phyloP scores from a whole-genome alignment of 129 eudicot genomes.

The Ambrosia artemisiifolia region DNA sequence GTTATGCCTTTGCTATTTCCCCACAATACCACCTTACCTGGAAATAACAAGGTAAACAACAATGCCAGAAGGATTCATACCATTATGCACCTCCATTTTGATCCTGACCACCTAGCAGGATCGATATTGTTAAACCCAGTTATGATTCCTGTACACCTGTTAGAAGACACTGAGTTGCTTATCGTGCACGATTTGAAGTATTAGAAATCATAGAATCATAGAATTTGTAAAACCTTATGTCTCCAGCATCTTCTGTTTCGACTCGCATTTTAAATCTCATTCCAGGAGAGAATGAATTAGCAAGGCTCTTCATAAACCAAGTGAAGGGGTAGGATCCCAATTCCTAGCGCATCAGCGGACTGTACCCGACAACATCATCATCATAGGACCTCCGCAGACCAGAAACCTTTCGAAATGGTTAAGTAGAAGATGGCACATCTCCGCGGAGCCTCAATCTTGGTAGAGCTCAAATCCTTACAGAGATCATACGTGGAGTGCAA shows the following conservation, averaged over 20 bases:
- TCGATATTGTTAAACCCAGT: constrained; percentile 60
- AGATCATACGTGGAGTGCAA: too few species aligned
- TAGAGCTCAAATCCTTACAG: too few species aligned
- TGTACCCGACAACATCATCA: too few species aligned
- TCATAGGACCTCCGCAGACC: too few species aligned
- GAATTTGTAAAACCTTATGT: constrained; percentile 54
- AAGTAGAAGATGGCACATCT: too few species aligned
- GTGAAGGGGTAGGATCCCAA: too few species aligned
- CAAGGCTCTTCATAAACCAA: constrained; percentile 57
- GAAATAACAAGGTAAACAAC: constrained; percentile 1
- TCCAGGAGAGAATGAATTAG: constrained; percentile 59
- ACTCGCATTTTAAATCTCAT: constrained; percentile 77
- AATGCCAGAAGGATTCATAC: constrained; percentile 30
- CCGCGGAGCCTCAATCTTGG: too few species aligned
- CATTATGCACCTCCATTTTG: constrained; percentile 91
- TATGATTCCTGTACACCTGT: constrained; percentile 72
- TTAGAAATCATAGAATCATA: background rate
- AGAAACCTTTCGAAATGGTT: too few species aligned
- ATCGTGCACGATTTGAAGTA: background rate
- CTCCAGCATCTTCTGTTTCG: constrained; percentile 83
- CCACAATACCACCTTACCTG: constrained; percentile 91
- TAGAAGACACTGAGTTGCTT: background rate
- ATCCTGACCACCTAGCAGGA: constrained; percentile 84
- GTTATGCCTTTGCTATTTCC: constrained; percentile 48
- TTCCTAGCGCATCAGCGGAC: too few species aligned